phyloP scores from a whole-genome alignment of 2,329 filamentous ascomycete species.

The Septoria linicola region DNA sequence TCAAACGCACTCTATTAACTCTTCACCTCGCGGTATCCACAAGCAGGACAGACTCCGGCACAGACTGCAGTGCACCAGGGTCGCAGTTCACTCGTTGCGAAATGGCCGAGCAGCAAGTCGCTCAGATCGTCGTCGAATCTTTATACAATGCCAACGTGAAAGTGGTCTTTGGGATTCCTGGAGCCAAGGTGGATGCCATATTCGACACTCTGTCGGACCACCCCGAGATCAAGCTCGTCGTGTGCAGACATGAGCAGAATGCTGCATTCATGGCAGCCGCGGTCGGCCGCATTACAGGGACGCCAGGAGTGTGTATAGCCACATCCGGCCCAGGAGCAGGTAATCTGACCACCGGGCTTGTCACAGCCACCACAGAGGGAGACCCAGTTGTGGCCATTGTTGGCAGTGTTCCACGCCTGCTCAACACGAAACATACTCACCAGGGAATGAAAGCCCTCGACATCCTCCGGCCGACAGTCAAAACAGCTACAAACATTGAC shows the following conservation, averaged over 20 bases:
- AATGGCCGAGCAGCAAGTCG: conserved; percentile 33
- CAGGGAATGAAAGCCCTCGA: conserved; percentile 49
- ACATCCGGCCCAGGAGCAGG: conserved; percentile 51
- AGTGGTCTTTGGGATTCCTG: conserved; percentile 50
- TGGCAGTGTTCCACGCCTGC: conserved; percentile 47
- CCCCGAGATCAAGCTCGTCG: conserved; percentile 49
- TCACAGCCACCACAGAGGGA: conserved; percentile 46
- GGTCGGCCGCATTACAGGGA: conserved; percentile 48
- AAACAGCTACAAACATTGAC: conserved; percentile 44
- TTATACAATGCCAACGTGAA: conserved; percentile 47
- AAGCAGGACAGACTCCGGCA: too few species aligned
- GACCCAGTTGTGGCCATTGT: conserved; percentile 51
- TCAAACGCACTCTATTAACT: too few species aligned
- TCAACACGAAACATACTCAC: conserved; percentile 50
- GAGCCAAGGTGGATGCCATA: conserved; percentile 48
- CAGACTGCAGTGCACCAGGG: too few species aligned
- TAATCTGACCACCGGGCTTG: conserved; percentile 49
- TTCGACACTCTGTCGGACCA: conserved; percentile 50
- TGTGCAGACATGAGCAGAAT: conserved; percentile 53
- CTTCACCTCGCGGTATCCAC: too few species aligned
- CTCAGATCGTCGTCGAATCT: conserved; percentile 37
- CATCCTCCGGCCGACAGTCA: conserved; percentile 47
- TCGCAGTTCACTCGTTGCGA: not conserved
- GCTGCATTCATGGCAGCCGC: conserved; percentile 53
- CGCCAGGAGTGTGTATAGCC: conserved; percentile 49